A percentile compares a stretch with the other conserved stretches of the same genome.
phyloP scores from a whole-genome alignment of 176 grass and related monocot genomes.

The Carex myosuroides region DNA sequence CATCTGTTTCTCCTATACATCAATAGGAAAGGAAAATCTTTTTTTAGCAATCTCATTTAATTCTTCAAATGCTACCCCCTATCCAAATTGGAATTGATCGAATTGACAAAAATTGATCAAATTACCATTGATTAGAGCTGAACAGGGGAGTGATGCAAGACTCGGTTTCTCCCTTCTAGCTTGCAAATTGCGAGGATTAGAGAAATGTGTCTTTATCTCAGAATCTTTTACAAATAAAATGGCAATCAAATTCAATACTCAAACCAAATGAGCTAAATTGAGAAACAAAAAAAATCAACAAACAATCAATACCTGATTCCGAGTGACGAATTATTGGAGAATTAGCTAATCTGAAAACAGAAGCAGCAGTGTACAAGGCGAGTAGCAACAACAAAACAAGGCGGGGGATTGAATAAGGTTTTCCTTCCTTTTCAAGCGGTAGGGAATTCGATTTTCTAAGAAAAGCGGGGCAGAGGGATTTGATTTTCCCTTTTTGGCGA shows the following conservation, averaged over 20 bases:
- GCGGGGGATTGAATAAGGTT: constrained; percentile 6
- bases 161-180: constrained; percentile 58
- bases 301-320: constrained; percentile 43
- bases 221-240: constrained; percentile 27
- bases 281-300: not conserved
- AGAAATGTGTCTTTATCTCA: constrained; percentile 79
- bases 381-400: constrained; percentile 55
- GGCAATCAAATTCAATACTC: constrained; percentile 16
- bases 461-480: constrained; percentile 17
- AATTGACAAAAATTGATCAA: not conserved
- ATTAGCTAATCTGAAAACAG: constrained; percentile 53
- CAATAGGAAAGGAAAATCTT: not conserved
- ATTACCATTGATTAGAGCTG: constrained; percentile 70
- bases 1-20: constrained; percentile 37
- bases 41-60: not conserved
- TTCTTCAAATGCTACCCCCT: constrained; percentile 8
- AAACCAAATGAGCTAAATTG: not conserved
- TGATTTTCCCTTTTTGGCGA: constrained; percentile 27
- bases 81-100: not conserved
- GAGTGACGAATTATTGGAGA: constrained; percentile 41
- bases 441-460: constrained; percentile 18
- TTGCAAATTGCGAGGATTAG: constrained; percentile 43
- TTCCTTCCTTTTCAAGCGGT: constrained; percentile 14
- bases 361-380: constrained; percentile 50
- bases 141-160: constrained; percentile 59